phyloP scores from a whole-genome alignment of 164 flowering plant species.

The Umbilicus rupestris region DNA sequence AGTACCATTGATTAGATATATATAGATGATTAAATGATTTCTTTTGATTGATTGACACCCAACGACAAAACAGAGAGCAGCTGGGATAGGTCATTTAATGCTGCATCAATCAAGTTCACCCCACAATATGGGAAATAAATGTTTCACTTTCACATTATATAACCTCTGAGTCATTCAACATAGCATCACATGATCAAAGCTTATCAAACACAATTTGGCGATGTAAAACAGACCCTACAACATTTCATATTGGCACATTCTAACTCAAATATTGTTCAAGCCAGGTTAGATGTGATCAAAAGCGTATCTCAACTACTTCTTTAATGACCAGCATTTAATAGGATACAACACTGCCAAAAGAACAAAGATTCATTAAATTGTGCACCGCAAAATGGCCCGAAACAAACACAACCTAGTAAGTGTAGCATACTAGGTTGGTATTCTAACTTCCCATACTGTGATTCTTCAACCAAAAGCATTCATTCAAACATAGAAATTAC shows the following conservation, averaged over 20 bases:
- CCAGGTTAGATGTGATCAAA: not conserved
- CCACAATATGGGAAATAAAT: not conserved
- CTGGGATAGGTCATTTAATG: not conserved
- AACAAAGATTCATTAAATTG: not conserved
- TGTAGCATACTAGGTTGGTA: too few relatives aligned
- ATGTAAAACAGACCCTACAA: too few relatives aligned
- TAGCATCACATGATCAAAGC: not conserved
- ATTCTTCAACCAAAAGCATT: not conserved
- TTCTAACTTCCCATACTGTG: too few relatives aligned
- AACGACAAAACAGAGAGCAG: not conserved
- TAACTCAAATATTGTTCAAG: too few relatives aligned
- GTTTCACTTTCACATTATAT: not conserved
- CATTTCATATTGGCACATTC: too few relatives aligned
- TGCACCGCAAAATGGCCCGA: not conserved
- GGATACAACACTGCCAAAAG: not conserved
- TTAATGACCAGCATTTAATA: not conserved
- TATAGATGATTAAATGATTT: not conserved
- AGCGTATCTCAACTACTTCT: not conserved
- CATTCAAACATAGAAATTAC: not conserved
- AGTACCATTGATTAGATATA: not conserved
- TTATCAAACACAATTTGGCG: too few relatives aligned
- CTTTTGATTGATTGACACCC: not conserved
- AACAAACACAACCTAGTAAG: not conserved
- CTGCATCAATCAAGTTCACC: not conserved
- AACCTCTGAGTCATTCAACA: not conserved